These are phyloP conservation scores for Talaromyces adpressus DNA, from an alignment of 495 filamentous ascomycete species.

Conservation along the genomic window DNA sequence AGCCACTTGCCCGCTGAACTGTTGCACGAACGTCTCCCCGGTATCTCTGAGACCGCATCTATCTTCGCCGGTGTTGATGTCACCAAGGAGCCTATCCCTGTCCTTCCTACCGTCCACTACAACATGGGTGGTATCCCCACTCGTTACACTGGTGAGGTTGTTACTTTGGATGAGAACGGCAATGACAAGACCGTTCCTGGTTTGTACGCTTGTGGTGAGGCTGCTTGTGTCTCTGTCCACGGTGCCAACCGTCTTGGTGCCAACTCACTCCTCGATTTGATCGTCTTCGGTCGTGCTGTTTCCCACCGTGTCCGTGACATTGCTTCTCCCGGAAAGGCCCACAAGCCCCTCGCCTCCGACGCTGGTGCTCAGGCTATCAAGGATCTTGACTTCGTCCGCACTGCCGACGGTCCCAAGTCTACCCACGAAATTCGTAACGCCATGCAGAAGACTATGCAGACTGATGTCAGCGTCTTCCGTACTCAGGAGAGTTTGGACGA, in stretches of 20 bases:
- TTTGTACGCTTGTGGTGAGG: conserved; percentile 94
- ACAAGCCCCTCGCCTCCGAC: conserved; percentile 69
- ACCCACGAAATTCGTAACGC: conserved; percentile 80
- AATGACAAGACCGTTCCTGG: conserved; percentile 91
- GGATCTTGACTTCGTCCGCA: conserved; percentile 80
- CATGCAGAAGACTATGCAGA: conserved; percentile 98
- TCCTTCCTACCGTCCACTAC: conserved; percentile 96
- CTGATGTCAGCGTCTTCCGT: conserved; percentile 94
- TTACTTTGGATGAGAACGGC: conserved; percentile 74
- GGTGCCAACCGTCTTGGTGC: conserved; percentile 96
- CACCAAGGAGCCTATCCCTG: conserved; percentile 91
- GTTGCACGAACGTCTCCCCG: conserved; percentile 91
- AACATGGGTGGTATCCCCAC: conserved; percentile 99
- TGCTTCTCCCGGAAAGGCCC: conserved; percentile 69
- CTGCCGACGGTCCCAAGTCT: conserved; percentile 72
- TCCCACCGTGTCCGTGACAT: conserved; percentile 93
- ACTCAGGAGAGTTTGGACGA: conserved; percentile 85
- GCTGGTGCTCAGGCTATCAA: conserved; percentile 81
- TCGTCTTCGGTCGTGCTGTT: conserved; percentile 95
- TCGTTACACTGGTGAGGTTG: conserved; percentile 90
- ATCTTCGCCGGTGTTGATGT: conserved; percentile 98
- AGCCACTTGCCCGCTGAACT: conserved; percentile 87
- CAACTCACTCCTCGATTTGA: conserved; percentile 94
- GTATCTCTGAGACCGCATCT: conserved; percentile 95
- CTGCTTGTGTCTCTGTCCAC: conserved; percentile 94